Base-by-base conservation (phyloP, 495 filamentous ascomycete species). In the Aspergillus egyptiacus region DNA sequence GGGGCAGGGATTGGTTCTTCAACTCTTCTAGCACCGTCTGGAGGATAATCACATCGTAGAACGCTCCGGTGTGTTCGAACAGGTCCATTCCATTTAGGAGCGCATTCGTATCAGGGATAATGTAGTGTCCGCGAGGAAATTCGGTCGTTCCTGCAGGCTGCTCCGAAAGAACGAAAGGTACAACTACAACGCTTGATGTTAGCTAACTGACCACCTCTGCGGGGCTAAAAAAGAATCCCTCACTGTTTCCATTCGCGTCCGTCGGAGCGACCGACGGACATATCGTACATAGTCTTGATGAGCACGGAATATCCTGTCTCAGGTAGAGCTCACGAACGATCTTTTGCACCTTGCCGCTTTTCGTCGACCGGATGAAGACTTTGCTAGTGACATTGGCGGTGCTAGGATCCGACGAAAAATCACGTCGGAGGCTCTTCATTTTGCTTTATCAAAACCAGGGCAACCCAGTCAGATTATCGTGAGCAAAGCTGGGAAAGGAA, bases 1-100 rank as follows among this genome's bases (percentile, higher is more conserved):
- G 76, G 18, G 93, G 93, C 44, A 97, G 64, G 8, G 93, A 97
- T 40, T 91, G 82, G 62, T 96, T 96, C 56, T 86, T 83, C 40
- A 98, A 79, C 69, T 97, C 93, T 66, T 98, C 93, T 17, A 98
- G 82, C 22, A 96, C 93, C 1, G 90, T 94, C 64, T 98, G 94
- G 34, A 95, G 77, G 32, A 98, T 84, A 43, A 98, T 78, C 15
- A 97, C 93, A 68, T 98, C 93, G 66, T 91, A 89, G 57, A 98
- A 96, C 6, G 87, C 89, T 8, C 84, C 83, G 27, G 83, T 85
- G 53, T 94, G 86, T 68, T 98, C 93, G 57, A 97, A 94, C 19
- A 96, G 70, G 62, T 98, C 93, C 86, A 97, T 95, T 53, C 87
- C 91, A 65, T 86, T 93, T 33, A 98, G 78, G 33, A 98, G 83